Evolutionary conservation across 192 early-diverging fungal genomes (phyloP).

Genomic region (Backusella tuberculispora): DNA sequence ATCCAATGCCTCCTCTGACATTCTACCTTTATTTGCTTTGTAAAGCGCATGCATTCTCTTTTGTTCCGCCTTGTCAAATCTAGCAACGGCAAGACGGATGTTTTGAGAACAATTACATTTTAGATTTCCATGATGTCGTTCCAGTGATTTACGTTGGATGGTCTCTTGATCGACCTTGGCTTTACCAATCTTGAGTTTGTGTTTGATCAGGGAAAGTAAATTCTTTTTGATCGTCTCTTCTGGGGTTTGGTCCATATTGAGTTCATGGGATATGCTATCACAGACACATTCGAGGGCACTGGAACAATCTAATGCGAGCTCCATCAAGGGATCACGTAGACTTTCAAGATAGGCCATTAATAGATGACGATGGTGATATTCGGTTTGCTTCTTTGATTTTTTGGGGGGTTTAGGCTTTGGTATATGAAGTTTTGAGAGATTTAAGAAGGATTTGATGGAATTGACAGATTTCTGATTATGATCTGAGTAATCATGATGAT

Average conservation of each 20-base stretch:
- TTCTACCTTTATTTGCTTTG: not conserved
- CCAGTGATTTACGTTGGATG: not conserved
- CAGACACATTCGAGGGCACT: constrained; percentile 29
- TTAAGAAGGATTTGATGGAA: constrained; percentile 28
- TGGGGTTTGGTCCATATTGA: constrained; percentile 31
- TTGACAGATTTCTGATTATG: constrained; percentile 36
- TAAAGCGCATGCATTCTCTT: constrained; percentile 31
- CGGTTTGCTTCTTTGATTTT: constrained; percentile 48
- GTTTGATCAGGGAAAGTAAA: constrained; percentile 26
- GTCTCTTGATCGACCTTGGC: constrained; percentile 1
- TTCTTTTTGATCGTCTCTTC: constrained; percentile 7
- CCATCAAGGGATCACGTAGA: constrained; percentile 52
- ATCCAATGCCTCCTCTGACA: constrained; percentile 18
- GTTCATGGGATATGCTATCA: constrained; percentile 24
- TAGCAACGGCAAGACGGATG: constrained; percentile 15
- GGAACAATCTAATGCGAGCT: constrained; percentile 44
- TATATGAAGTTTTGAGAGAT: not conserved
- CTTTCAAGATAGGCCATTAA: constrained; percentile 54
- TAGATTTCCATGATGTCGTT: not conserved
- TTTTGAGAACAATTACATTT: constrained; percentile 29
- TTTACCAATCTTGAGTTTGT: constrained; percentile 18
- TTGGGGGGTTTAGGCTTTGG: constrained; percentile 30
- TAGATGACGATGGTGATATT: constrained; percentile 50
- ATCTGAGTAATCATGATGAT: constrained; percentile 17
- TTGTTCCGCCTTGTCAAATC: constrained; percentile 34